phyloP scores from a whole-genome alignment of 805 yeast species.

The Teunomyces lycoperdinae region DNA sequence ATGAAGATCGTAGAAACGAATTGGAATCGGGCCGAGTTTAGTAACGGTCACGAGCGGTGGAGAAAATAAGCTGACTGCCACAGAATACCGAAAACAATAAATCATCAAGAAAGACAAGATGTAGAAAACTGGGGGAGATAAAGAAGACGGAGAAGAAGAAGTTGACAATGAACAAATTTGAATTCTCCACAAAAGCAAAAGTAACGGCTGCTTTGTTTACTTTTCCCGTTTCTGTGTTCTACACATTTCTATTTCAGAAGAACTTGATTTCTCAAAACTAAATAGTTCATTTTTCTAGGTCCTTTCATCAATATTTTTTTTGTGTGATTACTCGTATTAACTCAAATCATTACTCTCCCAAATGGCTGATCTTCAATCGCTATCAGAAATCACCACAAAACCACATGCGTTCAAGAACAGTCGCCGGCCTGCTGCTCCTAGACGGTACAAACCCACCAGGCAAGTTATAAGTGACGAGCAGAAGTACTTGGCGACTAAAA shows the following conservation, averaged over 20 bases:
- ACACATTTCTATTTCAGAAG: no score
- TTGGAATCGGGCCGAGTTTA: not conserved
- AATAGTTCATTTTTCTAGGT: not conserved
- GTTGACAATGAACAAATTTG: no score
- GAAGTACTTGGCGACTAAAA: slow-evolving; percentile 51
- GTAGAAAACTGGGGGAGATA: not conserved
- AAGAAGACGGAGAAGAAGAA: not conserved
- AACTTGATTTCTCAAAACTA: no score
- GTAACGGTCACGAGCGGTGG: not conserved
- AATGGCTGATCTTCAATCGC: slow-evolving; percentile 20
- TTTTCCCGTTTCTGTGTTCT: no score
- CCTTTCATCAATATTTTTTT: not conserved
- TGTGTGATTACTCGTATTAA: not conserved
- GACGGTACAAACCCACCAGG: slow-evolving; percentile 70
- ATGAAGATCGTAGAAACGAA: not conserved
- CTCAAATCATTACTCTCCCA: not conserved
- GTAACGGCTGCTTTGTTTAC: not conserved
- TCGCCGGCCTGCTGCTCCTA: slow-evolving; percentile 45
- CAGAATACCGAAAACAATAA: no score
- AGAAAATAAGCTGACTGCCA: no score
- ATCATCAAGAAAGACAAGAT: not conserved
- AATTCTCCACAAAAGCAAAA: not conserved
- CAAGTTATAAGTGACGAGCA: slow-evolving; percentile 78
- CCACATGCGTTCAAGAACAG: slow-evolving; percentile 57
- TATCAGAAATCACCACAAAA: slow-evolving; percentile 38